A percentile compares a stretch with the other conserved stretches of the same genome.
Evolutionary conservation across 495 filamentous ascomycete species (phyloP).

Genomic region (Beverwykella pulmonaria): DNA sequence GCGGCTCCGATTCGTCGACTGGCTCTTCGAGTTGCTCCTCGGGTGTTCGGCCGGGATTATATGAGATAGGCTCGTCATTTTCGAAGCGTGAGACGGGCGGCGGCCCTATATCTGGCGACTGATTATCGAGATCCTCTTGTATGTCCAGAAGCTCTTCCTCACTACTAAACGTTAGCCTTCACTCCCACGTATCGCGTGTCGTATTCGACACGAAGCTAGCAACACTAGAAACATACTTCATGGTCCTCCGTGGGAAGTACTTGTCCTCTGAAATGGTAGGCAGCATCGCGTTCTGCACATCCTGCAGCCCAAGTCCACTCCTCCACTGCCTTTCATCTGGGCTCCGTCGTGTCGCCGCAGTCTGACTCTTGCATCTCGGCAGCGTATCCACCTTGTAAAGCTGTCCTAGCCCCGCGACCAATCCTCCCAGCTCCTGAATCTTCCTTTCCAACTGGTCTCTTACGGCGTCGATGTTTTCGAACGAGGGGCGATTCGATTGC

Average conservation of each 20-base stretch:
- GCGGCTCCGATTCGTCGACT: constrained; percentile 23
- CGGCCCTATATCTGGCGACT: constrained; percentile 69
- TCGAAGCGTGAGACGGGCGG: constrained; percentile 66
- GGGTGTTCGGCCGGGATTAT: constrained; percentile 43
- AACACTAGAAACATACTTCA: constrained; percentile 61
- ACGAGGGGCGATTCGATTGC: constrained; percentile 30
- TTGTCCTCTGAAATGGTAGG: constrained; percentile 86
- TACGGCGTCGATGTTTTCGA: constrained; percentile 36
- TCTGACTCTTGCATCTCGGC: constrained; percentile 31
- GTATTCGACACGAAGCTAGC: background rate
- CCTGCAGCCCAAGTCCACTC: constrained; percentile 32
- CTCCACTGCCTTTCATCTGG: constrained; percentile 38
- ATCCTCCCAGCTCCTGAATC: constrained; percentile 59
- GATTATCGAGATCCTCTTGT: constrained; percentile 53
- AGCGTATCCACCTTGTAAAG: constrained; percentile 44
- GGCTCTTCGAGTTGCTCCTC: constrained; percentile 24
- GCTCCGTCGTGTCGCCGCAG: constrained; percentile 33
- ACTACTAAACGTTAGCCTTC: constrained; percentile 49
- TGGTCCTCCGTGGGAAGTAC: constrained; percentile 68
- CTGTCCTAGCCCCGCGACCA: constrained; percentile 55
- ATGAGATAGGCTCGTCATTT: constrained; percentile 63
- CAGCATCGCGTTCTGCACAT: constrained; percentile 62
- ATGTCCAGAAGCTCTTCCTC: constrained; percentile 51
- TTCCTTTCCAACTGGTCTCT: constrained; percentile 57
- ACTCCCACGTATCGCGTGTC: constrained; percentile 42